Evolutionary conservation across 495 filamentous ascomycete genomes (phyloP), one percentile per base, ranked within the genome.

Genomic region (Neurospora sp.): DNA sequence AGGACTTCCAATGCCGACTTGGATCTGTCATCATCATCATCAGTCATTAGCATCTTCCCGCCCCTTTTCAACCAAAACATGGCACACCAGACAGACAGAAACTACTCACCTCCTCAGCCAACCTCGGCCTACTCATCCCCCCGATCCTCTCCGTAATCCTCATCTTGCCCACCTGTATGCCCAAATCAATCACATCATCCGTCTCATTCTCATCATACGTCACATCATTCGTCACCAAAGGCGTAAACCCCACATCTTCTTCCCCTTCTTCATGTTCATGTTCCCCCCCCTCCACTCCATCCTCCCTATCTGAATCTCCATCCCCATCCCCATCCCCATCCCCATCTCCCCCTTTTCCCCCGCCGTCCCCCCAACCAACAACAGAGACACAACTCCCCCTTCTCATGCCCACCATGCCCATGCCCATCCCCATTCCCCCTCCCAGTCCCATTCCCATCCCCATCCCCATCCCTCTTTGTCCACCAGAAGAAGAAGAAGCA

Each of bases 131-230:
- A 66, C 84, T 87, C 69, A 89, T 79, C 2, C 86, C 84, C 14
- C 92, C 92, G 76, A 93, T 89, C 23, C 91, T 85, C 77, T 93
- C 92, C 1, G 89, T 92, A 42, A 94, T 89, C 71, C 90, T 85
- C 86, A 92, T 88, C 73, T 86, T 90, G 9, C 92, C 91, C 71
- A 93, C 83, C 73, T 86, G 85, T 66, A 93, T 85, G 6, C 92
- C 92, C 23, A 93, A 81, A 78, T 94, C 92, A 72, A 90, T 84
- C 18, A 92, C 78, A 70, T 92, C 90, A 74, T 91, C 89, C 73
- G 54, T 74, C 39, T 85, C 82, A 74, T 88, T 87, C 71, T 92
- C 88, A 71, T 90, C 88, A 76, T 91, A 90, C 6, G 87, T 85
- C 72, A 89, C 87, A 81, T 92, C 90, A 10, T 86, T 82, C 11